These are phyloP conservation scores for Gaeumannomyces tritici DNA, from an alignment of 2,329 filamentous ascomycete genomes.

Conservation along the genomic window DNA sequence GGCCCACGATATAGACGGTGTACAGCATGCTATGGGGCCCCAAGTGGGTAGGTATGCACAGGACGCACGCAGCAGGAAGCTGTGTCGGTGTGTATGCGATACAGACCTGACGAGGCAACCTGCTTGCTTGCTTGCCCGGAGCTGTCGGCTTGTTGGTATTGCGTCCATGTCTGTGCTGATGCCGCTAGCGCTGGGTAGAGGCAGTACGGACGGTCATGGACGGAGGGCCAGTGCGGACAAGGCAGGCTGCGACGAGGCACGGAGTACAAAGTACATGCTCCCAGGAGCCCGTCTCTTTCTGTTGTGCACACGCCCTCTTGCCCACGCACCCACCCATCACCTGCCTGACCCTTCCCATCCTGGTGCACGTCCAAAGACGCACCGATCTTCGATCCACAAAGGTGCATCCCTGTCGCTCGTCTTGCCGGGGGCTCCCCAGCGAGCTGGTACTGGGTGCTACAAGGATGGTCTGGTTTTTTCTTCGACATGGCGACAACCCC, in stretches of 20 bases:
- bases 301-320: too few relatives aligned
- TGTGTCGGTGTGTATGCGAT: background rate
- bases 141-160: background rate
- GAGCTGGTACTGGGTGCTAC: background rate
- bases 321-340: background rate
- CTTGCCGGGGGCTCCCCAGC: background rate
- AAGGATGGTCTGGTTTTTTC: background rate
- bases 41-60: background rate
- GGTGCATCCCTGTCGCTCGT: background rate
- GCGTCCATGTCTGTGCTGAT: background rate
- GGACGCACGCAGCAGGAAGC: background rate
- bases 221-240: background rate
- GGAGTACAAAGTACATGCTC: background rate
- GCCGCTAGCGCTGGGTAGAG: background rate
- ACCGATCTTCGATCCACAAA: slow-evolving; percentile 2
- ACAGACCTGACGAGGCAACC: too few relatives aligned
- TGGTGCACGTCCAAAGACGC: background rate
- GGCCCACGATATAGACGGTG: background rate
- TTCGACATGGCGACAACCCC: background rate
- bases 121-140: too few relatives aligned
- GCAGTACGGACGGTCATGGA: background rate
- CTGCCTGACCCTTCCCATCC: background rate
- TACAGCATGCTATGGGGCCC: background rate
- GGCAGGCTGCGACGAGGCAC: background rate
- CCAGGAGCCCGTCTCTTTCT: too few relatives aligned